Evolutionary conservation across 106 monocot species (phyloP), one percentile per base, ranked within the genome.

Genomic region (Amphibolis antarctica): DNA sequence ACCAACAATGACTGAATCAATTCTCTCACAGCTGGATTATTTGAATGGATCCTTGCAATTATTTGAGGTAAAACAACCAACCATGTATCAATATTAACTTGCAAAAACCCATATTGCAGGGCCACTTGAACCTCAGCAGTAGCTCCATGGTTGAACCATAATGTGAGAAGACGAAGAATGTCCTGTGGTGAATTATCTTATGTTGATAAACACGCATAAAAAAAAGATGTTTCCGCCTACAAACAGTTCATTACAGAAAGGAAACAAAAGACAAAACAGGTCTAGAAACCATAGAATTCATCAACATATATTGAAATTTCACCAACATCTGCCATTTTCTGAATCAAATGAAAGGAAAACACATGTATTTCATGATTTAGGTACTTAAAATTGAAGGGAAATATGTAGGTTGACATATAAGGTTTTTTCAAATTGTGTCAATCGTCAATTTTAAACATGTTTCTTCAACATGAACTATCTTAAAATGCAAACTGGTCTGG

Each of bases 41-140:
- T 98, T 64, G 98, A 98, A 70, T 98, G 91, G 61, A 98, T 98
- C 58, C 98, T 91, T 0, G 98, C 98, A 67, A 98, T 98, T 63
- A 98, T 98, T 71, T 98, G 98, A 24, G 98, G 98, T 62, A 98
- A 77, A 44, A 98, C 98, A 69, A 83, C 98, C 70, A 98, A 68
- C 98, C 98, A 98, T 74, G 88, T 98, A 52, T 98, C 98, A 72
- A 98, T 98, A 69, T 90, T 98, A 57, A 98, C 98, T 69, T 72
- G 91, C 57, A 64, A 80, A 85, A 98, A 98, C 58, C 98, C 98
- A 62, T 91, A 78, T 64, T 88, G 84, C 67, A 98, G 63, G 44
- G 90, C 98, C 66, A 67, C 70, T 61, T 98, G 98, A 73, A 98
- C 91, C 75, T 98, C 98, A 72, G 87, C 68, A 26, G 82, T 98